Evolutionary conservation across 1,284 basidiomycete genomes (phyloP).

Genomic region (Ceratobasidium sp.): DNA sequence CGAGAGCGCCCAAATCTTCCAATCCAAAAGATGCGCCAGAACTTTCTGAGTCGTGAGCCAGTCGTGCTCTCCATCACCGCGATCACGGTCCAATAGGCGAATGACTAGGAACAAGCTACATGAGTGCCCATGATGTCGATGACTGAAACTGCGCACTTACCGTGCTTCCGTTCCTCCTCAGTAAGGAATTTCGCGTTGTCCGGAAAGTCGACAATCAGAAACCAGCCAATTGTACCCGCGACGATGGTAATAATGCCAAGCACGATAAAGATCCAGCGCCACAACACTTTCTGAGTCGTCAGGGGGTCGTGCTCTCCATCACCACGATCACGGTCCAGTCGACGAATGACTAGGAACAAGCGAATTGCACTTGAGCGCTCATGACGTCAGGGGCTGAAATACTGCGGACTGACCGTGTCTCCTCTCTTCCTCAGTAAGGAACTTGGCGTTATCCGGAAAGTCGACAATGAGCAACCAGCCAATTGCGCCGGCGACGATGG

Average conservation of each 20-base stretch:
- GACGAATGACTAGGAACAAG: slow-evolving; percentile 50
- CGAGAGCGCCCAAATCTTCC: slow-evolving; percentile 58
- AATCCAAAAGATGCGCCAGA: slow-evolving; percentile 55
- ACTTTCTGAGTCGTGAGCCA: slow-evolving; percentile 56
- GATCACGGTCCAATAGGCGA: slow-evolving; percentile 59
- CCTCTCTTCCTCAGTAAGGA: slow-evolving; percentile 57
- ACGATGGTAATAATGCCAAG: slow-evolving; percentile 55
- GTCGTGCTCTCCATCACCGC: slow-evolving; percentile 60
- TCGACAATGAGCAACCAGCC: slow-evolving; percentile 55
- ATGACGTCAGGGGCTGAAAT: not conserved
- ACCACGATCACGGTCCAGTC: slow-evolving; percentile 61
- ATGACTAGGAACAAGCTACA: slow-evolving; percentile 38
- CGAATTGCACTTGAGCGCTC: not conserved
- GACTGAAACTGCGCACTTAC: slow-evolving; percentile 11
- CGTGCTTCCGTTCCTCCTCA: slow-evolving; percentile 52
- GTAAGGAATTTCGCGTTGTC: slow-evolving; percentile 61
- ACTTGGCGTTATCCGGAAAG: slow-evolving; percentile 62
- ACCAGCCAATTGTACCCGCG: slow-evolving; percentile 51
- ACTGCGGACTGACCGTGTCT: slow-evolving; percentile 20
- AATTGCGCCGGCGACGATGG: slow-evolving; percentile 53
- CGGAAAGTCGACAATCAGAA: slow-evolving; percentile 60
- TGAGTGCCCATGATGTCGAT: not conserved
- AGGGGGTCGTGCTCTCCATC: slow-evolving; percentile 59
- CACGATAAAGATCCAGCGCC: slow-evolving; percentile 54
- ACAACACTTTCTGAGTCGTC: slow-evolving; percentile 56